These are phyloP conservation scores for Lolium rigidum DNA, from an alignment of 176 grass and related monocot genomes.

Conservation along the genomic window DNA sequence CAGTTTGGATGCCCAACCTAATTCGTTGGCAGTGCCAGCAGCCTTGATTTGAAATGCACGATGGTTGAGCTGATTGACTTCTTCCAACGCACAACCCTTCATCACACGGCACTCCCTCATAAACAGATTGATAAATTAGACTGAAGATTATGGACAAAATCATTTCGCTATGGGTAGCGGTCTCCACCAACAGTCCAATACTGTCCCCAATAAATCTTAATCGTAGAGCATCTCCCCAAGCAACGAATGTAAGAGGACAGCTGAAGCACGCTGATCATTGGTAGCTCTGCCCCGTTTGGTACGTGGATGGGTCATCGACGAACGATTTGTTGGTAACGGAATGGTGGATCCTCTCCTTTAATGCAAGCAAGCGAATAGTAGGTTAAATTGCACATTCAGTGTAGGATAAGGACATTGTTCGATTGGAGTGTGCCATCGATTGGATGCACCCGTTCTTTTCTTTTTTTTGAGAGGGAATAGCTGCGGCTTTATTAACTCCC, in stretches of 20 bases:
- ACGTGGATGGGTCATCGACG: background rate
- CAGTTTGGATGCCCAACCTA: background rate
- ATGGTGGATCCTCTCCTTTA: too few relatives aligned
- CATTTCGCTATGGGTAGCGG: conserved; percentile 7
- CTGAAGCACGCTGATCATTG: conserved; percentile 6
- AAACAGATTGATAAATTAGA: conserved; percentile 40
- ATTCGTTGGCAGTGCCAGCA: background rate
- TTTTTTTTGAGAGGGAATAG: too few relatives aligned
- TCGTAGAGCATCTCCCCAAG: conserved; percentile 14
- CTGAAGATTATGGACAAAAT: conserved; percentile 26
- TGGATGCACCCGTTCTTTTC: too few relatives aligned
- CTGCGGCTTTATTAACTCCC: too few relatives aligned
- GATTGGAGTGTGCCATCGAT: too few relatives aligned
- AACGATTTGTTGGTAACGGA: too few relatives aligned
- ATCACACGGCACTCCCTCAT: background rate
- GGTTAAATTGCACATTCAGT: too few relatives aligned
- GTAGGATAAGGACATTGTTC: too few relatives aligned
- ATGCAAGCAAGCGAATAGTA: too few relatives aligned
- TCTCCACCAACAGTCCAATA: conserved; percentile 13
- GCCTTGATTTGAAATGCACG: conserved; percentile 18
- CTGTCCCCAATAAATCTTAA: conserved; percentile 22
- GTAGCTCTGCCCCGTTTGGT: background rate
- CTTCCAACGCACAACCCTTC: conserved; percentile 8
- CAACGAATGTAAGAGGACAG: background rate
- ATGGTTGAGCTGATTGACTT: conserved; percentile 13